Percentiles rank a stretch among this genome's conserved stretches.
Conservation (phyloP, 192 early-diverging fungal species). For the Coemansia sp. region DNA sequence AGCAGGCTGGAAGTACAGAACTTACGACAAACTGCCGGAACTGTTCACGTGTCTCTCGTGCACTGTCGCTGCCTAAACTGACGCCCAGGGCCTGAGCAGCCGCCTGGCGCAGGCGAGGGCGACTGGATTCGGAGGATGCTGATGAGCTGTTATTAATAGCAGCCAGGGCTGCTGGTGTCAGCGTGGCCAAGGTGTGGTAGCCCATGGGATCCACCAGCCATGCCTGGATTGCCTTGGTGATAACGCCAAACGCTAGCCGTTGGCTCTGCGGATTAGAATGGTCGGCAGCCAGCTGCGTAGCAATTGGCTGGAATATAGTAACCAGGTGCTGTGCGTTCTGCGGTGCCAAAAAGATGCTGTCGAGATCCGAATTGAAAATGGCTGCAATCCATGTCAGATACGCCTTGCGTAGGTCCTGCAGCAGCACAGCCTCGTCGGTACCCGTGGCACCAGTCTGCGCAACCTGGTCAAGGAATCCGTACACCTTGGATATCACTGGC, state of each 20-base stretch:
- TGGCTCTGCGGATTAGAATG: constrained; percentile 32
- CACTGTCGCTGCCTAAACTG: constrained; percentile 19
- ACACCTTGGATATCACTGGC: constrained; percentile 80
- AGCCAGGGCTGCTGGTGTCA: constrained; percentile 36
- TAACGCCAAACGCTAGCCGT: constrained; percentile 40
- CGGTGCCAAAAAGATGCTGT: constrained; percentile 70
- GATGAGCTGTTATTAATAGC: constrained; percentile 25
- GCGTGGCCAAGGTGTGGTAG: constrained; percentile 45
- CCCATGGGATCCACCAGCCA: constrained; percentile 50
- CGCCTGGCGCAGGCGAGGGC: constrained; percentile 22
- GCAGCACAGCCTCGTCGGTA: constrained; percentile 79
- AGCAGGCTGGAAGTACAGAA: constrained; percentile 69
- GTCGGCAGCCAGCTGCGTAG: constrained; percentile 30
- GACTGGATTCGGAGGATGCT: constrained; percentile 2
- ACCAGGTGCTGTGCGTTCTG: constrained; percentile 56
- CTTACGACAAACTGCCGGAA: constrained; percentile 78
- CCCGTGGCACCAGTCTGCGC: constrained; percentile 63
- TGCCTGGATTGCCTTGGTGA: constrained; percentile 44
- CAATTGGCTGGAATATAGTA: constrained; percentile 39
- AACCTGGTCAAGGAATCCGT: constrained; percentile 78
- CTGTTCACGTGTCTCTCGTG: constrained; percentile 33
- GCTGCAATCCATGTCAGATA: constrained; percentile 78
- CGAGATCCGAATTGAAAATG: constrained; percentile 79
- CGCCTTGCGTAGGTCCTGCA: constrained; percentile 75
- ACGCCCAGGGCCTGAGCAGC: constrained; percentile 28